A percentile compares a stretch with the other conserved stretches of the same genome.
Evolutionary conservation across 129 eudicot species (phyloP).

Genomic region (Solidago caesia): DNA sequence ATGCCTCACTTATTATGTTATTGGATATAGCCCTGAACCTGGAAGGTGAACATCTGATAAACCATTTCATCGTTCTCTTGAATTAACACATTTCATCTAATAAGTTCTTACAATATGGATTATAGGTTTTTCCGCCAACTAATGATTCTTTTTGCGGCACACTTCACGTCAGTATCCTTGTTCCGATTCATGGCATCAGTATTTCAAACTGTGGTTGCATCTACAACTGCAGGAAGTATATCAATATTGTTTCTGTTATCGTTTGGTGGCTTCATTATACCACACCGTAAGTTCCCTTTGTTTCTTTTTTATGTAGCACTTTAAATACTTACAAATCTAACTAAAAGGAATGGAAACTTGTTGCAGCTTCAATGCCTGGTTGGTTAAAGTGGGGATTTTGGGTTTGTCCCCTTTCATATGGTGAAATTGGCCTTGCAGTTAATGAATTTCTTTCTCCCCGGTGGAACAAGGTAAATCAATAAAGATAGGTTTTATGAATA

Average conservation of each 20-base stretch:
- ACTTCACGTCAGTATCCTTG: slow-evolving; percentile 58
- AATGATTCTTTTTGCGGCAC: slow-evolving; percentile 43
- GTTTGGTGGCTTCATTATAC: slow-evolving; percentile 66
- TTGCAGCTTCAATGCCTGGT: slow-evolving; percentile 75
- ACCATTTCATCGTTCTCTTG: too few species aligned
- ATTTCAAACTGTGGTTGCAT: slow-evolving; percentile 40
- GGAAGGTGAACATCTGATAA: slow-evolving; percentile 41
- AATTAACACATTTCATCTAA: not conserved
- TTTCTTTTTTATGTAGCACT: not conserved
- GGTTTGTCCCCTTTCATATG: slow-evolving; percentile 70
- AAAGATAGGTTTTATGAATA: not conserved
- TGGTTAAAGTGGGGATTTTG: slow-evolving; percentile 86
- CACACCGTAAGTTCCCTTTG: slow-evolving; percentile 40
- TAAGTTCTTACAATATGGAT: not conserved
- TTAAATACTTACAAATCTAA: not conserved
- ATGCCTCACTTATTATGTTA: slow-evolving; percentile 57
- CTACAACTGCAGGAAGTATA: slow-evolving; percentile 49
- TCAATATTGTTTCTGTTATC: slow-evolving; percentile 35
- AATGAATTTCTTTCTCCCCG: slow-evolving; percentile 74
- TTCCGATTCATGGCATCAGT: slow-evolving; percentile 64
- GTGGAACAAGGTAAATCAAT: slow-evolving; percentile 56
- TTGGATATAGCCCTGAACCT: slow-evolving; percentile 71
- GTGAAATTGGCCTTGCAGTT: slow-evolving; percentile 60
- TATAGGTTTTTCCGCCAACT: slow-evolving; percentile 63
- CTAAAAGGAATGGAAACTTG: slow-evolving; percentile 22